Evolutionary conservation across 1,139 yeast genomes (phyloP).

Genomic region (Casaregolazyma suthepensis): DNA sequence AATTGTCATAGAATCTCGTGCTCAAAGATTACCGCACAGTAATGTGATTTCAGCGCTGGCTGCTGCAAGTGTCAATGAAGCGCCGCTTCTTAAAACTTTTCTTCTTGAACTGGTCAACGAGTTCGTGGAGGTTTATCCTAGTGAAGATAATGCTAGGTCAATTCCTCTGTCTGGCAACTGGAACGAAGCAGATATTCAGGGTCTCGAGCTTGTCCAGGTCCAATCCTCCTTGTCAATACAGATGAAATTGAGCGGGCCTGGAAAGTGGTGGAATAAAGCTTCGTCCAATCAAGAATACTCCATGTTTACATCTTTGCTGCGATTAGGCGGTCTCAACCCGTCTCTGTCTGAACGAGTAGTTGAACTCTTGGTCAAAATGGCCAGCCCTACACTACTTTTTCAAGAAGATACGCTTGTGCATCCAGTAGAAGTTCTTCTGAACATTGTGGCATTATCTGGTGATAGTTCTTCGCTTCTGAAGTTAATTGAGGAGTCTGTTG

Average conservation of each 20-base stretch:
- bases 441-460: constrained; percentile 18
- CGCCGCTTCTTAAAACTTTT: constrained; percentile 36
- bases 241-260: constrained; percentile 27
- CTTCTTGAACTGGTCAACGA: constrained; percentile 16
- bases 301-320: constrained; percentile 54
- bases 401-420: constrained; percentile 35
- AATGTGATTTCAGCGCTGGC: constrained; percentile 32
- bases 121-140: constrained; percentile 1
- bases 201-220: constrained; percentile 29
- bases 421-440: constrained; percentile 28
- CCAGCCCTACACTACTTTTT: constrained; percentile 45
- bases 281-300: constrained; percentile 39
- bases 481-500: constrained; percentile 64
- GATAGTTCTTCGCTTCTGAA: constrained; percentile 41
- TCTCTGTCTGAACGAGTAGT: constrained; percentile 38
- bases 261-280: constrained; percentile 61
- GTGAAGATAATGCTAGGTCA: constrained; percentile 10
- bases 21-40: constrained; percentile 45
- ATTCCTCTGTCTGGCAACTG: constrained; percentile 18
- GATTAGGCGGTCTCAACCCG: constrained; percentile 39
- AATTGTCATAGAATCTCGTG: constrained; percentile 36
- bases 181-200: constrained; percentile 18
- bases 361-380: constrained; percentile 36
- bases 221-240: constrained; percentile 30
- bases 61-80: constrained; percentile 31